phyloP scores from a whole-genome alignment of 2,329 filamentous ascomycete genomes.

The Sphaerulina vaccinii region DNA sequence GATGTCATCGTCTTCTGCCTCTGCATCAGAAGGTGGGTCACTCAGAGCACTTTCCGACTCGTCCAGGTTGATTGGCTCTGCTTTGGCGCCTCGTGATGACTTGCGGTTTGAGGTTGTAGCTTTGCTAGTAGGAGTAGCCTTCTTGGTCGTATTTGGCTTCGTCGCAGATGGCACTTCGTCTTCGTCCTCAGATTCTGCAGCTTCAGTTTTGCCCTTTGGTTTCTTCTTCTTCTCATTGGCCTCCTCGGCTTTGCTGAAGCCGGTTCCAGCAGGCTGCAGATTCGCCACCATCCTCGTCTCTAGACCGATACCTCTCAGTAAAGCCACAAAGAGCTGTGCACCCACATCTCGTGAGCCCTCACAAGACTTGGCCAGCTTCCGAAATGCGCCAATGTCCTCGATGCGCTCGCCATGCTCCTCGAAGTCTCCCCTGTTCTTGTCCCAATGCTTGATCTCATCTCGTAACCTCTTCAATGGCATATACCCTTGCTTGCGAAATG shows the following conservation, averaged over 20 bases:
- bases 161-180: slow-evolving; percentile 11
- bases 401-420: slow-evolving; percentile 75
- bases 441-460: slow-evolving; percentile 69
- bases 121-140: slow-evolving; percentile 15
- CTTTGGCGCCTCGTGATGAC: slow-evolving; percentile 34
- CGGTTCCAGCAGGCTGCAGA: slow-evolving; percentile 83
- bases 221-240: slow-evolving; percentile 54
- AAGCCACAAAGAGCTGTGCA: slow-evolving; percentile 82
- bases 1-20: slow-evolving; percentile 55
- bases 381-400: slow-evolving; percentile 64
- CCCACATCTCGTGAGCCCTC: slow-evolving; percentile 84
- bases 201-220: slow-evolving; percentile 8
- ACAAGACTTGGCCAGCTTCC: slow-evolving; percentile 65
- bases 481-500: slow-evolving; percentile 86
- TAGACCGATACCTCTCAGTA: slow-evolving; percentile 76
- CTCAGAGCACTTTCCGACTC: slow-evolving; percentile 50
- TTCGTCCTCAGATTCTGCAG: slow-evolving; percentile 13
- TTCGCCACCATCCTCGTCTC: slow-evolving; percentile 82
- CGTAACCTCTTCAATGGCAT: slow-evolving; percentile 73
- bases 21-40: slow-evolving; percentile 41
- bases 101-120: slow-evolving; percentile 27
- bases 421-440: slow-evolving; percentile 60
- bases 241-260: slow-evolving; percentile 85
- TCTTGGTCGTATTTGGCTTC: slow-evolving; percentile 22
- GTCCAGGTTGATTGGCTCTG: slow-evolving; percentile 47